Evolutionary conservation across 495 filamentous ascomycete genomes (phyloP), one percentile per base, ranked within the genome.

Genomic region (Podospora sp.): DNA sequence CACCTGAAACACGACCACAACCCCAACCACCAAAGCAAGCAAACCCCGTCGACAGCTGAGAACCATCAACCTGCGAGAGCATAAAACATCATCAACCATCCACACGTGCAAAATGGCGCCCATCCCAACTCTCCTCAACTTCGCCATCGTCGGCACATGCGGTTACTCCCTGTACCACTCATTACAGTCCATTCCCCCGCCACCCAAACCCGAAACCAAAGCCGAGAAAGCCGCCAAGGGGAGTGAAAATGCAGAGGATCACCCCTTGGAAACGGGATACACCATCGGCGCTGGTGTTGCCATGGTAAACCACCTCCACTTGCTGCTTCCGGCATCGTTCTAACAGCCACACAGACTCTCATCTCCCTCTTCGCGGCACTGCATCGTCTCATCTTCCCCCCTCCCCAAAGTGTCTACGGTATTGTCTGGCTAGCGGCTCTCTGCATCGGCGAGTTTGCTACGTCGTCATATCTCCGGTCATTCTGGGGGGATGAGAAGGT

Each of bases 101-200:
- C 53, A 26, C 53, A 55, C n/a, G n/a, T n/a, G n/a, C n/a, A n/a
- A n/a, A 57, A 57, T 57, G 53, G 53, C 53, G 6, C 53, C 53
- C 53, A 6, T 57, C 53, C 6, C 6, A 57, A 57, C 53, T 8
- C 53, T 57, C 53, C n/a, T 57, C 53, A 57, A 57, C 53, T 57
- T 57, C 25, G 53, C 53, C 53, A 57, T 57, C 53, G 53, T 24
- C 25, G 53, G 53, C 53, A 57, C 53, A 24, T 4, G 6, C 53
- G 53, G 53, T 3, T 57, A 57, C 53, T 57, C 53, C 53, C 25
- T 57, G 53, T 57, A 57, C 53, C 53, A 57, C 53, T 57, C 53
- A 57, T 22, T 26, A 26, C 53, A 57, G 24, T 57, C 53, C 20
- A 57, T 57, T 14, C 53, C 53, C 24, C 6, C n/a, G n/a, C 24